Conservation (phyloP, 352 stramenopile species). For the Pythium phragmitis region DNA sequence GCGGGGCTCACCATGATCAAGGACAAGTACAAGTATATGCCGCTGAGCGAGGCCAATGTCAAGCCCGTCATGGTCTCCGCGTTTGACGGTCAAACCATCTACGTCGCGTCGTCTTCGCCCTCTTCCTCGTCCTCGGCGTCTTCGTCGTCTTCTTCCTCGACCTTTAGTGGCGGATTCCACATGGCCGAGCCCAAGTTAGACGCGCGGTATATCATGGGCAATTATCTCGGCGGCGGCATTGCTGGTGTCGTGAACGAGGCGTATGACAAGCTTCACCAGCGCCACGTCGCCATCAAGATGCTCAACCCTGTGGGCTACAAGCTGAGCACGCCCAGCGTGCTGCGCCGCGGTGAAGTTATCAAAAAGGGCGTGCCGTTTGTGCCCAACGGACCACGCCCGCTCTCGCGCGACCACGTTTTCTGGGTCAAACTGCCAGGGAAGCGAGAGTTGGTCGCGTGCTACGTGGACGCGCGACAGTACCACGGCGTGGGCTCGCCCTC, state of each 20-base stretch:
- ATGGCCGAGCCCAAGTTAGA: constrained; percentile 25
- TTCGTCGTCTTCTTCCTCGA: not conserved
- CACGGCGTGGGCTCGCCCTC: not conserved
- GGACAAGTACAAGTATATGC: constrained; percentile 79
- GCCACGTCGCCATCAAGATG: constrained; percentile 95
- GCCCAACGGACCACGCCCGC: constrained; percentile 37
- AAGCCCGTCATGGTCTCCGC: constrained; percentile 65
- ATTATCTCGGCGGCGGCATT: constrained; percentile 92
- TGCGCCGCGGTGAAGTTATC: constrained; percentile 89
- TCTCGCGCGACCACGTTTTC: constrained; percentile 78
- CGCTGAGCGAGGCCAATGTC: constrained; percentile 82
- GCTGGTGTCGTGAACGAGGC: constrained; percentile 93
- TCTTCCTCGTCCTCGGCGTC: constrained; percentile 1
- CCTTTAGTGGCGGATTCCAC: not conserved
- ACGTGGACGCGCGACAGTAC: constrained; percentile 37
- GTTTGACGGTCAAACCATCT: constrained; percentile 82
- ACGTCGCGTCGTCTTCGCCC: constrained; percentile 29
- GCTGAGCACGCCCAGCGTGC: constrained; percentile 65
- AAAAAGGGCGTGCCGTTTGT: constrained; percentile 54
- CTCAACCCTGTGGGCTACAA: constrained; percentile 96
- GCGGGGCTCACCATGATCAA: constrained; percentile 29
- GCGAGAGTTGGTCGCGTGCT: constrained; percentile 67
- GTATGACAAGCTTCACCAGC: constrained; percentile 71
- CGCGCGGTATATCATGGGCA: constrained; percentile 80
- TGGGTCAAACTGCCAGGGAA: constrained; percentile 70